A percentile compares a stretch with the other conserved stretches of the same genome.
Conservation (phyloP, 2,329 filamentous ascomycete species). For the Exophiala bonariae region DNA sequence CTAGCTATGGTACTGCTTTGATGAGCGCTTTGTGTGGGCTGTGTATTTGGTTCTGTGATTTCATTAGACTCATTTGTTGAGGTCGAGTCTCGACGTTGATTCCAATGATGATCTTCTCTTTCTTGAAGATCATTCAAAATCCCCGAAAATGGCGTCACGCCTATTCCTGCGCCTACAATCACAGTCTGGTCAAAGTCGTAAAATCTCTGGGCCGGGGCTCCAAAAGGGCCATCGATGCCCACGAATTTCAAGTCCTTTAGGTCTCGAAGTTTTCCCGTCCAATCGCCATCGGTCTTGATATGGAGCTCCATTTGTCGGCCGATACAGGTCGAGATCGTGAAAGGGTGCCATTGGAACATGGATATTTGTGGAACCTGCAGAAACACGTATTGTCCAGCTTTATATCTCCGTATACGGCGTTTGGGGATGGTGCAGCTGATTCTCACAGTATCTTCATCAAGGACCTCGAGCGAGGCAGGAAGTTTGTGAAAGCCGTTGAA, state of each 20-base stretch:
- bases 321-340: slow-evolving; percentile 58
- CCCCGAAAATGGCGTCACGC: slow-evolving; percentile 59
- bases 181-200: slow-evolving; percentile 59
- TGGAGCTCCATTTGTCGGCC: slow-evolving; percentile 56
- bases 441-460: slow-evolving; percentile 55
- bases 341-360: slow-evolving; percentile 60
- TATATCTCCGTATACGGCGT: slow-evolving; percentile 52
- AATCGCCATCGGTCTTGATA: slow-evolving; percentile 61
- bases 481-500: slow-evolving; percentile 50
- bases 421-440: slow-evolving; percentile 51
- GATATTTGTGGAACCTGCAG: slow-evolving; percentile 56
- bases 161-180: slow-evolving; percentile 58
- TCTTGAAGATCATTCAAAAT: slow-evolving; percentile 56
- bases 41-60: not conserved
- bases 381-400: slow-evolving; percentile 60
- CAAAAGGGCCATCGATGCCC: slow-evolving; percentile 59
- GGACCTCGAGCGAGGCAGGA: slow-evolving; percentile 48
- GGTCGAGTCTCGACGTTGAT: slow-evolving; percentile 9
- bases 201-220: slow-evolving; percentile 59
- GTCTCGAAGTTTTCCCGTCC: slow-evolving; percentile 50
- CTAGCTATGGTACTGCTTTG: not conserved
- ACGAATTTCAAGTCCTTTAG: slow-evolving; percentile 48
- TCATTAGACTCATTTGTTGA: slow-evolving; percentile 5
- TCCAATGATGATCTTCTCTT: slow-evolving; percentile 17
- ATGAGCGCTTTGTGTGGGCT: not conserved